Conservation (phyloP, 2,329 filamentous ascomycete genomes). For the Tolypocladium guangdongense region DNA sequence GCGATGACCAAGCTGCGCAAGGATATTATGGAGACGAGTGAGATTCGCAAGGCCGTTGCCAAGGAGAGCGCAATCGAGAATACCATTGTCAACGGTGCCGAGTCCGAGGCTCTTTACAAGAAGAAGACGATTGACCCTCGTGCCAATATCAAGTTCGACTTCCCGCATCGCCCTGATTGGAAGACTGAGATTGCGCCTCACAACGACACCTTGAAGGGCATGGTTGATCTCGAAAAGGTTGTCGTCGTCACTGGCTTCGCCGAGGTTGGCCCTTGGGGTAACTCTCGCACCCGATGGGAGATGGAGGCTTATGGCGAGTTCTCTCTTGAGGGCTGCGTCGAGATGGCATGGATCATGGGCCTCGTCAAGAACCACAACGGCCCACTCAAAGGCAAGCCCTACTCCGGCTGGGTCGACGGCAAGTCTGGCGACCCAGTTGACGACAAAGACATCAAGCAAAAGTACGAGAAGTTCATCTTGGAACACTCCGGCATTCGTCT, state of each 20-base stretch:
- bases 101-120: slow-evolving; percentile 86
- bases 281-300: slow-evolving; percentile 95
- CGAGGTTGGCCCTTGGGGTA: slow-evolving; percentile 96
- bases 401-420: slow-evolving; percentile 92
- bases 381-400: slow-evolving; percentile 87
- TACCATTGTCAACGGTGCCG: slow-evolving; percentile 91
- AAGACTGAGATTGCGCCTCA: slow-evolving; percentile 81
- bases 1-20: slow-evolving; percentile 89
- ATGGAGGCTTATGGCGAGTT: slow-evolving; percentile 98
- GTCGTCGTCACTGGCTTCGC: slow-evolving; percentile 96
- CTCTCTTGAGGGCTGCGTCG: slow-evolving; percentile 92
- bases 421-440: slow-evolving; percentile 94
- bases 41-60: slow-evolving; percentile 84
- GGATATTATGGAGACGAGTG: slow-evolving; percentile 89
- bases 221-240: slow-evolving; percentile 97
- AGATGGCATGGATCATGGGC: slow-evolving; percentile 99
- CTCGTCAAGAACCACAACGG: slow-evolving; percentile 98
- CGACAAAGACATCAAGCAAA: slow-evolving; percentile 93
- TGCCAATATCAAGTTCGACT: slow-evolving; percentile 96
- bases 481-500: slow-evolving; percentile 96
- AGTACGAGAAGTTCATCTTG: slow-evolving; percentile 94
- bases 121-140: slow-evolving; percentile 87
- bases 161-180: slow-evolving; percentile 86
- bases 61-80: slow-evolving; percentile 96
- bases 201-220: slow-evolving; percentile 81